These are phyloP conservation scores for Avena eriantha DNA, from an alignment of 176 grass and related monocot genomes.

Conservation along the genomic window DNA sequence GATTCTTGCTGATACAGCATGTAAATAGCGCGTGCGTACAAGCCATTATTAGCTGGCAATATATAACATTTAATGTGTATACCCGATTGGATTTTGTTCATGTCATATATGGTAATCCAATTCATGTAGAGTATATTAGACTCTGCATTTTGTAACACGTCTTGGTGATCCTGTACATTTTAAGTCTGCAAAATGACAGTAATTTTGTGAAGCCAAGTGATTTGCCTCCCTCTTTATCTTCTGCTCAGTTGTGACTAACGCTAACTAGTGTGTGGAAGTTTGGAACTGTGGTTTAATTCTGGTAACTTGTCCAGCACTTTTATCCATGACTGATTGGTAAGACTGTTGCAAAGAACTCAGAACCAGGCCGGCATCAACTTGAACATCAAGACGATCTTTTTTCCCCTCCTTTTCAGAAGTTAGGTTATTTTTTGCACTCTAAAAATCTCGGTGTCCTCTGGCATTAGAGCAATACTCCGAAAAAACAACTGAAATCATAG, in stretches of 20 bases:
- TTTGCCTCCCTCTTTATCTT: background rate
- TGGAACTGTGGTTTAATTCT: background rate
- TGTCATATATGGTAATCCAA: constrained; percentile 36
- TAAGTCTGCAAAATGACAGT: constrained; percentile 18
- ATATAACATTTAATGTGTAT: constrained; percentile 36
- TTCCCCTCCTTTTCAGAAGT: too few species aligned
- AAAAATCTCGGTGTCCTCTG: too few species aligned
- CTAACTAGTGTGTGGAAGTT: background rate
- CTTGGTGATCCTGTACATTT: constrained; percentile 24
- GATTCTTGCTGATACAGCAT: constrained; percentile 42
- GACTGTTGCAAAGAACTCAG: too few species aligned
- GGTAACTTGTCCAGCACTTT: background rate
- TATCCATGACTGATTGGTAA: too few species aligned
- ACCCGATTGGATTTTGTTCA: constrained; percentile 46
- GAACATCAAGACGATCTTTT: too few species aligned
- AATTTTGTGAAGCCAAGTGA: constrained; percentile 12
- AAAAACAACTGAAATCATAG: too few species aligned
- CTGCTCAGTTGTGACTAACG: background rate
- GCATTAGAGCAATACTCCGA: too few species aligned
- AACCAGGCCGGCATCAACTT: too few species aligned
- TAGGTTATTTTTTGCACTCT: too few species aligned
- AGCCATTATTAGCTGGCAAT: constrained; percentile 19
- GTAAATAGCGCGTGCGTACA: constrained; percentile 46
- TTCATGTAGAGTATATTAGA: constrained; percentile 20
- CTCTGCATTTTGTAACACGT: background rate